phyloP scores from a whole-genome alignment of 306 rosid genomes.

The Alnus glutinosa region DNA sequence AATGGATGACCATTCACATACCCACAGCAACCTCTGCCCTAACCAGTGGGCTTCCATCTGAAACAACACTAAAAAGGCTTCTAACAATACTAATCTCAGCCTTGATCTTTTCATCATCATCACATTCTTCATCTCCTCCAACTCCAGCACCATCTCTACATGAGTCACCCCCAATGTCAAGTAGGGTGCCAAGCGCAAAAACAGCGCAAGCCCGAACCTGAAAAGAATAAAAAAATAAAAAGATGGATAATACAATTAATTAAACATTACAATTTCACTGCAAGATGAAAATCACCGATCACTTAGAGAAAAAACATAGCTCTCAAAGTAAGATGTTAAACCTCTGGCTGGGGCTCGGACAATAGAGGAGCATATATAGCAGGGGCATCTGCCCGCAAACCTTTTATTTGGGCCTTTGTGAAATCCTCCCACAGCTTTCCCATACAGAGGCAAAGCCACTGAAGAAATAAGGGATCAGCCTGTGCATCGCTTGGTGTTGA shows the following conservation, averaged over 20 bases:
- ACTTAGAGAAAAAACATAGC: conserved; percentile 16
- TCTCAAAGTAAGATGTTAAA: conserved; percentile 30
- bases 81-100: conserved; percentile 47
- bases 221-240: conserved; percentile 24
- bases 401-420: conserved; percentile 75
- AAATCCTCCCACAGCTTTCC: conserved; percentile 97
- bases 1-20: conserved; percentile 51
- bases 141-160: conserved; percentile 67
- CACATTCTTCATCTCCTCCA: conserved; percentile 84
- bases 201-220: conserved; percentile 99
- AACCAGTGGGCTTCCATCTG: conserved; percentile 98
- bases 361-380: conserved; percentile 68
- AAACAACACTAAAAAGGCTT: conserved; percentile 76
- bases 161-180: conserved; percentile 75
- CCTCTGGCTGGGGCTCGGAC: conserved; percentile 94
- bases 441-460: conserved; percentile 96
- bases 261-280: conserved; percentile 6
- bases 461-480: conserved; percentile 90
- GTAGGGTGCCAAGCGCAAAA: conserved; percentile 91
- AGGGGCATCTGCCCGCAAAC: conserved; percentile 80
- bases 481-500: conserved; percentile 65
- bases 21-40: conserved; percentile 98
- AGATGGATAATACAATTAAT: background rate
- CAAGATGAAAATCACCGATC: conserved; percentile 7
- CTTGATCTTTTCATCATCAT: conserved; percentile 84